Evolutionary conservation across 2,329 filamentous ascomycete species (phyloP).

Genomic region (Epichloe sp.): DNA sequence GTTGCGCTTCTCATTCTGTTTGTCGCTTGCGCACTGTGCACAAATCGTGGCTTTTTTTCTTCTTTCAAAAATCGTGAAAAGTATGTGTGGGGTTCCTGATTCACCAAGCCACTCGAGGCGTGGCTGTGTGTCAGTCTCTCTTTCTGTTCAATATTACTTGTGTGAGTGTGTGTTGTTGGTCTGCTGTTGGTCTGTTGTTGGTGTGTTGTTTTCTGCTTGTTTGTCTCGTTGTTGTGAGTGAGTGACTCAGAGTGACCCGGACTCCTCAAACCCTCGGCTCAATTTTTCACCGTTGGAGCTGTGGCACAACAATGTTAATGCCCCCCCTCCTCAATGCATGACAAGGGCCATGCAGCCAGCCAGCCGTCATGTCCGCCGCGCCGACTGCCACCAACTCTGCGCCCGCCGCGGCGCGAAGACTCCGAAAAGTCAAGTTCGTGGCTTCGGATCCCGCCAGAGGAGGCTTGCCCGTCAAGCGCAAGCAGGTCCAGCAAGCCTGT

Average conservation of each 20-base stretch:
- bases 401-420: slow-evolving; percentile 13
- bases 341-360: neutral
- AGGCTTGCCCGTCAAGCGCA: slow-evolving; percentile 44
- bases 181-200: too few species aligned
- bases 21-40: too few species aligned
- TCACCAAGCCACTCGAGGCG: neutral
- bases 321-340: neutral
- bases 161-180: too few species aligned
- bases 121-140: neutral
- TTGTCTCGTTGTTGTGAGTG: too few species aligned
- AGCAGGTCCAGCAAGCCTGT: slow-evolving; percentile 47
- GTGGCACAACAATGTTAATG: neutral
- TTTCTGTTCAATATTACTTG: too few species aligned
- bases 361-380: slow-evolving; percentile 12
- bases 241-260: neutral
- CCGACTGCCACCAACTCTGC: slow-evolving; percentile 1
- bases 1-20: too few species aligned
- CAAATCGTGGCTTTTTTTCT: too few species aligned
- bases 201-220: too few species aligned
- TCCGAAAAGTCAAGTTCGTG: slow-evolving; percentile 41
- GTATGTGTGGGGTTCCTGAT: too few species aligned
- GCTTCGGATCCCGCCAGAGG: slow-evolving; percentile 35
- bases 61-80: too few species aligned
- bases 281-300: neutral
- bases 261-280: neutral